Conservation (phyloP, 208 protist genomes). For the Leishmania lainsoni region DNA sequence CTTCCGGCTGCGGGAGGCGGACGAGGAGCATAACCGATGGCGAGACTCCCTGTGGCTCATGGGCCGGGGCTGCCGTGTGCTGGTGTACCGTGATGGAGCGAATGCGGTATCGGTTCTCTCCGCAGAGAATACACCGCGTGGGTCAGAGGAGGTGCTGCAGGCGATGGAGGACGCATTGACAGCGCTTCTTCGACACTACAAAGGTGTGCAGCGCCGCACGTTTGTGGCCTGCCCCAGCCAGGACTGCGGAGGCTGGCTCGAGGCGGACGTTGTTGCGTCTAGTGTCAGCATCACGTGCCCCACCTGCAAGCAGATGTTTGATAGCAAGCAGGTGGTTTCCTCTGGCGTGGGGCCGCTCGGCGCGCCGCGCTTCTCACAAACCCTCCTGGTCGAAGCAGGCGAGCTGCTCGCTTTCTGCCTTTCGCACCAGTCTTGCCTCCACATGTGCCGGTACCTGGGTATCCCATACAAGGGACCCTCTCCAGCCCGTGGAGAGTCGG, state of each 20-base stretch:
- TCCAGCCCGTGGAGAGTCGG: conserved; percentile 20
- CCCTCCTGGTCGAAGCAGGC: conserved; percentile 53
- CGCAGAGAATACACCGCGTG: conserved; percentile 47
- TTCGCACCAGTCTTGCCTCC: conserved; percentile 41
- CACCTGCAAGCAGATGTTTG: conserved; percentile 56
- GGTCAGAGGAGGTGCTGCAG: conserved; percentile 65
- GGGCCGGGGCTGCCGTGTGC: conserved; percentile 58
- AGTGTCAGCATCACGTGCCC: conserved; percentile 51
- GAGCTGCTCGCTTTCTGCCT: conserved; percentile 72
- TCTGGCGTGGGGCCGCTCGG: conserved; percentile 37
- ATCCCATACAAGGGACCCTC: conserved; percentile 47
- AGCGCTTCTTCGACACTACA: conserved; percentile 73
- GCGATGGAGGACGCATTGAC: conserved; percentile 57
- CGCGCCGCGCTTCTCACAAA: conserved; percentile 39
- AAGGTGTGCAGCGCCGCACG: conserved; percentile 55
- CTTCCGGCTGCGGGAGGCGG: conserved; percentile 68
- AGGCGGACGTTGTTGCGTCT: conserved; percentile 49
- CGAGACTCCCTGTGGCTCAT: conserved; percentile 84
- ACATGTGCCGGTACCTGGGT: conserved; percentile 71
- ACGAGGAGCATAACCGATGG: conserved; percentile 89
- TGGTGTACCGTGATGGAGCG: conserved; percentile 73
- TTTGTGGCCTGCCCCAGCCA: conserved; percentile 67
- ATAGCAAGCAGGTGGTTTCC: conserved; percentile 47
- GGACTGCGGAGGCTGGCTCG: conserved; percentile 70
- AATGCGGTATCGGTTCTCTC: conserved; percentile 64